phyloP scores from a whole-genome alignment of 495 filamentous ascomycete species.

The Xylaria cubensis region DNA sequence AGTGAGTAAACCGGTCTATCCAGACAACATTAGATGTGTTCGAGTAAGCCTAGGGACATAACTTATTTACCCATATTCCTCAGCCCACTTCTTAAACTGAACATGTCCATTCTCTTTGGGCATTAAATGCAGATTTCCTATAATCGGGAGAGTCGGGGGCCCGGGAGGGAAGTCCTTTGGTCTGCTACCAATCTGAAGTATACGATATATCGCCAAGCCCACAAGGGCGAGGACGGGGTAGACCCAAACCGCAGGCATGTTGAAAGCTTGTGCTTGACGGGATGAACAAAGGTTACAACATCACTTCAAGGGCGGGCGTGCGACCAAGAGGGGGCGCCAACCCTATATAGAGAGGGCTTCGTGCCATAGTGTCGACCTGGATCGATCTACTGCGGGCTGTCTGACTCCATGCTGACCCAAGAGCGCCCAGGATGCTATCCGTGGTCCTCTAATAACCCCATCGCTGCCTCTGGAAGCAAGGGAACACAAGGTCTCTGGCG shows the following conservation, averaged over 20 bases:
- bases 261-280: slow-evolving; percentile 8
- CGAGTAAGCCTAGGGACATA: not conserved
- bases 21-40: slow-evolving; percentile 15
- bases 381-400: slow-evolving; percentile 10
- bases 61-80: slow-evolving; percentile 31
- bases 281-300: slow-evolving; percentile 7
- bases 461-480: not conserved
- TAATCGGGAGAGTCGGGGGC: slow-evolving; percentile 30
- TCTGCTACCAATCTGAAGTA: slow-evolving; percentile 31
- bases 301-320: not conserved
- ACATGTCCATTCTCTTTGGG: slow-evolving; percentile 29
- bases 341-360: slow-evolving; percentile 19
- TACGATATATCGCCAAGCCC: slow-evolving; percentile 27
- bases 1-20: slow-evolving; percentile 34
- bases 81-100: slow-evolving; percentile 33
- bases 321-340: not conserved
- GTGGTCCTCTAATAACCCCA: not conserved
- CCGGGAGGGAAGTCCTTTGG: slow-evolving; percentile 33
- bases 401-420: slow-evolving; percentile 27
- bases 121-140: slow-evolving; percentile 35
- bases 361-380: not conserved
- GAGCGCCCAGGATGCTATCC: slow-evolving; percentile 20
- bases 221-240: slow-evolving; percentile 28
- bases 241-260: slow-evolving; percentile 27
- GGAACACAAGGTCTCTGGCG: not conserved